phyloP scores from a whole-genome alignment of 805 yeast species.

The Candida nanaspora region DNA sequence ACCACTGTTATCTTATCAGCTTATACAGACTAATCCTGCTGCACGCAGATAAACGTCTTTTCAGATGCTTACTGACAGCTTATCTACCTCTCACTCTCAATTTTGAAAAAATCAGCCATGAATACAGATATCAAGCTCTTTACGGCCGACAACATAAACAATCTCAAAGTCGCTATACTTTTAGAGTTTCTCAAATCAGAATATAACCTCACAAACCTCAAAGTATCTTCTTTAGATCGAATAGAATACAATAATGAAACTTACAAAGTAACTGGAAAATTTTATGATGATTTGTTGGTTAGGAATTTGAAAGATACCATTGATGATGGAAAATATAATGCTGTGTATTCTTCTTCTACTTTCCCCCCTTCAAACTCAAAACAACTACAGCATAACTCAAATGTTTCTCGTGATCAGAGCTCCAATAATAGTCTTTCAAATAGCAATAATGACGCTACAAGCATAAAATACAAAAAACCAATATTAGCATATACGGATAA shows the following conservation, averaged over 20 bases:
- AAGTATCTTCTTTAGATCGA: neutral
- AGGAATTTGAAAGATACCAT: conserved; percentile 38
- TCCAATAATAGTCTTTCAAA: too few species aligned
- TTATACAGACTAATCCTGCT: too few species aligned
- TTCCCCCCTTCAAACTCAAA: too few species aligned
- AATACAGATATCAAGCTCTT: conserved; percentile 39
- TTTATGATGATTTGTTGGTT: neutral
- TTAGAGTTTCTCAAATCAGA: conserved; percentile 35
- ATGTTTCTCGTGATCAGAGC: too few species aligned
- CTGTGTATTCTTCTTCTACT: too few species aligned
- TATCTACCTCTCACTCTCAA: neutral
- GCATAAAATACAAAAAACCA: conserved; percentile 35
- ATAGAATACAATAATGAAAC: neutral
- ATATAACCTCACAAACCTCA: conserved; percentile 20
- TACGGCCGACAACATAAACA: conserved; percentile 38
- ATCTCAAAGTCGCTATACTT: conserved; percentile 32
- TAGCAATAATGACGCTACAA: too few species aligned
- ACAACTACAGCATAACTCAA: too few species aligned
- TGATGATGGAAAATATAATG: too few species aligned
- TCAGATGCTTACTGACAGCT: neutral
- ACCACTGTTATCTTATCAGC: too few species aligned
- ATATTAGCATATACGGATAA: conserved; percentile 33
- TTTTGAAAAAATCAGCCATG: too few species aligned
- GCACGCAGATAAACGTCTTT: too few species aligned
- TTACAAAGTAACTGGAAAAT: too few species aligned